Evolutionary conservation across 345 rosid species (phyloP), one percentile per base, ranked within the genome.

Genomic region (Excoecaria cochinchinensis): DNA sequence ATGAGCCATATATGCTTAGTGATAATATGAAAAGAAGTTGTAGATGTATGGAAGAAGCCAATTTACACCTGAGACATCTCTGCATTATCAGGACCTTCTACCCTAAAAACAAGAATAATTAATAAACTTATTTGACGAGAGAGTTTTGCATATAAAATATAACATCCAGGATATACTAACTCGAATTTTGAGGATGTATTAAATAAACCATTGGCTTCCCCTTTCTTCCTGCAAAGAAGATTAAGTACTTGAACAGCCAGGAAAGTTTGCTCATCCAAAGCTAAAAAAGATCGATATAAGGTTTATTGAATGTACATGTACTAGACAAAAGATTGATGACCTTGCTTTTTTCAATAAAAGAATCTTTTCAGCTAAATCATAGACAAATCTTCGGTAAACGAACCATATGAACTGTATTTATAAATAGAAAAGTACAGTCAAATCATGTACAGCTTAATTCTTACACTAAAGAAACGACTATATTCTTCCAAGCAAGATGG

Each of bases 21-120:
- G 31, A 61, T 13, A 13, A 48, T 12, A 47, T 48, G 38, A 19
- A 24, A 61, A 76, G n/a, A 6, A 61, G 40, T 25, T 44, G 72
- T 21, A 36, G 58, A 77, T 44, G 8, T 52, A 52, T 6, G 13
- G 22, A 68, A 17, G 17, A 72, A 15, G 14, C 53, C 25, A 14
- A 65, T 21, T 15, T 0, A 22, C 74, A 87, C 97, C 91, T 78
- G 86, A 77, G 83, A 74, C 70, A 63, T 55, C 39, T 85, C 90
- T 12, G 63, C 57, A 24, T 81, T 69, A 31, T 74, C 86, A 21
- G 69, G 77, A 73, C 71, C 85, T 81, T 83, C 82, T 21, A 81
- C 69, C 78, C 94, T 92, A 74, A 17, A 76, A 74, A 51, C 39
- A 73, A 67, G 52, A 48, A 51, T 36, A 14, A 69, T 38, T 14